A percentile compares a stretch with the other conserved stretches of the same genome.
Evolutionary conservation across 768 basidiomycete species (phyloP).

Genomic region (Hygrocybe coccinea): DNA sequence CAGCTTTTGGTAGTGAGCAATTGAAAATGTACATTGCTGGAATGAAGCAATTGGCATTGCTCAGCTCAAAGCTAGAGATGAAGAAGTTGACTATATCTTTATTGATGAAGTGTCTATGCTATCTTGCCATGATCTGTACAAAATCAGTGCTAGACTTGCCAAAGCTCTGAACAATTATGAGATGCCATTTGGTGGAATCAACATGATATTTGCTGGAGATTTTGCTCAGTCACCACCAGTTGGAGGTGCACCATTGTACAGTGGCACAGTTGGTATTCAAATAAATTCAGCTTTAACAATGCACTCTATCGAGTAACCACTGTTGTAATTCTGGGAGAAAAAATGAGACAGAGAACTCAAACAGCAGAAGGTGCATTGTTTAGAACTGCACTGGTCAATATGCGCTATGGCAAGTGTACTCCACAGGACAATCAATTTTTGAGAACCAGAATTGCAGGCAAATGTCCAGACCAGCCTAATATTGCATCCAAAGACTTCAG

Average conservation of each 20-base stretch:
- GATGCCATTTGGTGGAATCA: slow-evolving; percentile 29
- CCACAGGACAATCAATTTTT: slow-evolving; percentile 21
- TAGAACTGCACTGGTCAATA: slow-evolving; percentile 20
- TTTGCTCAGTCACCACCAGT: slow-evolving; percentile 42
- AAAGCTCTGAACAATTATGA: slow-evolving; percentile 16
- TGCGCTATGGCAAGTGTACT: slow-evolving; percentile 25
- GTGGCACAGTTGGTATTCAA: background rate
- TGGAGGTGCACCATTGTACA: slow-evolving; percentile 11
- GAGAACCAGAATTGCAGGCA: slow-evolving; percentile 9
- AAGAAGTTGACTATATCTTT: slow-evolving; percentile 36
- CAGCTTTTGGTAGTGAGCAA: no score
- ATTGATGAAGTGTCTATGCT: slow-evolving; percentile 45
- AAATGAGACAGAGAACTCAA: slow-evolving; percentile 19
- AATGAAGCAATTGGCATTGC: background rate
- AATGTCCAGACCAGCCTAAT: background rate
- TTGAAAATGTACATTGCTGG: no score
- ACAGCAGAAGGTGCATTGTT: slow-evolving; percentile 14
- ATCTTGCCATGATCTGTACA: slow-evolving; percentile 28
- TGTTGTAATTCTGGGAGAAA: background rate
- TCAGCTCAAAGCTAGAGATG: slow-evolving; percentile 8
- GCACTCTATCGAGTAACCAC: background rate
- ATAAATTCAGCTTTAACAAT: background rate
- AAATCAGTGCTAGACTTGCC: slow-evolving; percentile 24
- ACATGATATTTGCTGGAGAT: slow-evolving; percentile 42
- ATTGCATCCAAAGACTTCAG: slow-evolving; percentile 14